Conservation (phyloP, 371 early-diverging fungal genomes). For the Mucor circinelloides region DNA sequence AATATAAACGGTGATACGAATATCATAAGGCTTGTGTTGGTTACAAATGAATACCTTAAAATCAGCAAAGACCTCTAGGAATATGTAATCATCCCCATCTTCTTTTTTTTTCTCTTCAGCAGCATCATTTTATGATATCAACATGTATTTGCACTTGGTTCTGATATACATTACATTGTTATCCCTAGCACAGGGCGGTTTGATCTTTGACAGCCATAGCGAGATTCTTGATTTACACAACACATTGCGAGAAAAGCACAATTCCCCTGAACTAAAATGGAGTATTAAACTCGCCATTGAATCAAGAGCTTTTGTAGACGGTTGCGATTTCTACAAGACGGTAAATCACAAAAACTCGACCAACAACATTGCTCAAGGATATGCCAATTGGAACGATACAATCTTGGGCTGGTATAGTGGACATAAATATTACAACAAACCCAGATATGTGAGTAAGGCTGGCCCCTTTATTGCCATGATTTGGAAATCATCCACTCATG, state of each 20-base stretch:
- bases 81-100: background rate
- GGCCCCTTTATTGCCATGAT: constrained; percentile 8
- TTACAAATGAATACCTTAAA: background rate
- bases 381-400: background rate
- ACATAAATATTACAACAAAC: background rate
- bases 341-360: background rate
- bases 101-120: background rate
- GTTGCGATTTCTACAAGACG: background rate
- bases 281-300: background rate
- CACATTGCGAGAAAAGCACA: background rate
- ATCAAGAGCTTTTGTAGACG: background rate
- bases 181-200: background rate
- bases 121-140: background rate
- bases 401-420: constrained; percentile 2
- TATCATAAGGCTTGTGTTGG: background rate
- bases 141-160: background rate
- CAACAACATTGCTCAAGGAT: constrained; percentile 1
- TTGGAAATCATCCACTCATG: background rate
- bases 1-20: background rate
- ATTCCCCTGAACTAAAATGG: constrained; percentile 3
- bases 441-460: background rate
- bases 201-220: background rate
- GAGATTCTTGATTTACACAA: background rate
- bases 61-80: background rate
- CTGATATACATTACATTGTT: background rate